These are phyloP conservation scores for Myxozyma lipomycoides DNA, from an alignment of 805 yeast species.

Conservation along the genomic window DNA sequence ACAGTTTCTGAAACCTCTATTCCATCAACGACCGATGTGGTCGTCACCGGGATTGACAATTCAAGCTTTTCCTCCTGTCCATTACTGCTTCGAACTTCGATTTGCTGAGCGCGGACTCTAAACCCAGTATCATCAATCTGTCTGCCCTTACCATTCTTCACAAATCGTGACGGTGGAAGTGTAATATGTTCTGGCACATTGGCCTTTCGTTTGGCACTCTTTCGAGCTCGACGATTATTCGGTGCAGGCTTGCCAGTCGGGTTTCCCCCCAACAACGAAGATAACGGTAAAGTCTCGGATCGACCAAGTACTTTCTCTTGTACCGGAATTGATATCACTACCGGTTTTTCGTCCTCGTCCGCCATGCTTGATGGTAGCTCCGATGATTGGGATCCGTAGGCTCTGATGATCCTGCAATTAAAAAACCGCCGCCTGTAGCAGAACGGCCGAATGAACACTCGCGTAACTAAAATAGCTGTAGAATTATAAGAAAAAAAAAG, in stretches of 20 bases:
- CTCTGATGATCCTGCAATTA: no score
- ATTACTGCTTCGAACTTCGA: conserved; percentile 1
- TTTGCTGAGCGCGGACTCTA: conserved; percentile 5
- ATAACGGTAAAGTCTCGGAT: no score
- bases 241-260: not conserved
- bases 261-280: not conserved
- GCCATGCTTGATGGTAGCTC: no score
- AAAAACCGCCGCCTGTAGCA: no score
- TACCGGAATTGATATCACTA: no score
- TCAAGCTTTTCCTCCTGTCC: not conserved
- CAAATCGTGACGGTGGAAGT: not conserved
- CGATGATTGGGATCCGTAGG: no score
- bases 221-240: not conserved
- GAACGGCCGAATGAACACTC: no score
- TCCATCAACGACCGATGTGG: not conserved
- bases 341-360: no score
- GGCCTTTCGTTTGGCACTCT: not conserved
- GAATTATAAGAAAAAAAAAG: no score
- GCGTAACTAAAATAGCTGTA: no score
- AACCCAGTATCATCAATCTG: conserved; percentile 6
- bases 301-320: no score
- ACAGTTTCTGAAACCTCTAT: conserved; percentile 17
- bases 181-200: not conserved
- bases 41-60: not conserved
- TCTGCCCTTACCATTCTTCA: not conserved